Evolutionary conservation across 768 basidiomycete genomes (phyloP).

Genomic region (Lactarius sanguifluus): DNA sequence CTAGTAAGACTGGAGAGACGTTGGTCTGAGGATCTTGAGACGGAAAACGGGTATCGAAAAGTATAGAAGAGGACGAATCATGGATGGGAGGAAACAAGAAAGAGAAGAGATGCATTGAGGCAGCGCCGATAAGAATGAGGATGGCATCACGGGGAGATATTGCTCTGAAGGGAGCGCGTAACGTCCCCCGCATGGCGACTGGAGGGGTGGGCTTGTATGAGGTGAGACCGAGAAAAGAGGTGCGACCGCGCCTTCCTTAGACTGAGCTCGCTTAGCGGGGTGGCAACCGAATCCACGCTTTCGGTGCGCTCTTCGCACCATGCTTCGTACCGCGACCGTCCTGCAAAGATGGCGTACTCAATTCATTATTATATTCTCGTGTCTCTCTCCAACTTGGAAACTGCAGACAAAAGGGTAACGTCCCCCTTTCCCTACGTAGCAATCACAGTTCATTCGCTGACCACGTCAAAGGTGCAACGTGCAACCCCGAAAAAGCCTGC

Average conservation of each 20-base stretch:
- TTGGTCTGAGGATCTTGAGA: conserved; percentile 14
- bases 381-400: neutral
- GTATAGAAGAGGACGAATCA: conserved; percentile 7
- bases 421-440: neutral
- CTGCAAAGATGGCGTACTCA: neutral
- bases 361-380: no score
- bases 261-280: neutral
- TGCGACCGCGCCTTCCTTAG: neutral
- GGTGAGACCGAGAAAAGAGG: neutral
- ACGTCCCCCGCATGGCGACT: neutral
- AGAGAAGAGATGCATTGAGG: conserved; percentile 54
- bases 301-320: neutral
- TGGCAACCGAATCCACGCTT: neutral
- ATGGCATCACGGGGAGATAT: conserved; percentile 57
- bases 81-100: conserved; percentile 35
- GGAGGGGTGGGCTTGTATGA: neutral
- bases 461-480: neutral
- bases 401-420: neutral
- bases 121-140: conserved; percentile 58
- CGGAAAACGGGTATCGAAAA: conserved; percentile 31
- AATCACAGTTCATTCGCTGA: neutral
- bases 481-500: neutral
- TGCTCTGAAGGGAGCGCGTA: conserved; percentile 30
- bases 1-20: neutral
- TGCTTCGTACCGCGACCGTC: neutral